Conservation (phyloP, 176 grass and related monocot genomes). For the Eremochloa ophiuroides region DNA sequence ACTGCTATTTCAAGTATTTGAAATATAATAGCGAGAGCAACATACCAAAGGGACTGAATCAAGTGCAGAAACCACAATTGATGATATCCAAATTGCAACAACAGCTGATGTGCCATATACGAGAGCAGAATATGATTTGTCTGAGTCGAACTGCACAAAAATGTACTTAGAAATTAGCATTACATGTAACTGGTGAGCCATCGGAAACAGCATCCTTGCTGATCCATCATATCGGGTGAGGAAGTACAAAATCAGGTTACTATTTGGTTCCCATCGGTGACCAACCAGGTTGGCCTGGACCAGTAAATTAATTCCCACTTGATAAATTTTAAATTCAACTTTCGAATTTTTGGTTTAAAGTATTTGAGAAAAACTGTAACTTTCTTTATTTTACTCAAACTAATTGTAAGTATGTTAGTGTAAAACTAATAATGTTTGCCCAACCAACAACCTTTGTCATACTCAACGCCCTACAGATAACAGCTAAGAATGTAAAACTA, state of each 20-base stretch:
- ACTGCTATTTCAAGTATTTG: not conserved
- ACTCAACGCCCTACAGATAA: not conserved
- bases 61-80: constrained; percentile 61
- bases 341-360: not conserved
- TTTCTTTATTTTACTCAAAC: not conserved
- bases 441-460: not conserved
- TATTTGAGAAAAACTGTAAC: not conserved
- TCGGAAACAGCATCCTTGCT: not conserved
- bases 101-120: constrained; percentile 57
- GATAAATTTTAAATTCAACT: not conserved
- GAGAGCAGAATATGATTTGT: constrained; percentile 46
- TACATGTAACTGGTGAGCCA: not conserved
- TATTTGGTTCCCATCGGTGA: not conserved
- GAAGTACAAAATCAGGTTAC: not conserved
- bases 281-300: not conserved
- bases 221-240: not conserved
- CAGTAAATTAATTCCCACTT: not conserved
- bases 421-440: not conserved
- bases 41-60: constrained; percentile 78
- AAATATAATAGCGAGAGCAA: not conserved
- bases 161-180: not conserved
- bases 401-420: not conserved
- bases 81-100: constrained; percentile 65
- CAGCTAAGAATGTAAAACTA: too few relatives aligned
- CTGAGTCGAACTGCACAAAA: constrained; percentile 63